A percentile compares a stretch with the other conserved stretches of the same genome.
Conservation (phyloP, 768 basidiomycete species). For the Tylopilus vinaceipallidus region DNA sequence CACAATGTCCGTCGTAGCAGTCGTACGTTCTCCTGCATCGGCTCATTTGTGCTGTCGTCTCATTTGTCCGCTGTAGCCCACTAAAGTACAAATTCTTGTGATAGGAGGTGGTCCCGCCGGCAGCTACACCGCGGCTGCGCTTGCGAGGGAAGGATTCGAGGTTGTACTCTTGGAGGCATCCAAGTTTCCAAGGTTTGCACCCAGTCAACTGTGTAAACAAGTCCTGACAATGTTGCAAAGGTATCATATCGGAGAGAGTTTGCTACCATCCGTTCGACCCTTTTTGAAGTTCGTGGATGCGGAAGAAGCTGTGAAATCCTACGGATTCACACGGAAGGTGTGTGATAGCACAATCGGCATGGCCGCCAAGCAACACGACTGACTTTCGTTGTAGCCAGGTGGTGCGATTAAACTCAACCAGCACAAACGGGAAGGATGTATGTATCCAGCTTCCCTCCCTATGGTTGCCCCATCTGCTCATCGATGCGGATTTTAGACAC, state of each 20-base stretch:
- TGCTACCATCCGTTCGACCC: too few species aligned
- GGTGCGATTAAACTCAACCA: slow-evolving; percentile 9
- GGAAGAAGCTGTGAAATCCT: not conserved
- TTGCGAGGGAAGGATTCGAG: slow-evolving; percentile 7
- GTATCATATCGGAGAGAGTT: too few species aligned
- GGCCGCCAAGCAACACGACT: not conserved
- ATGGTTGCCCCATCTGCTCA: too few species aligned
- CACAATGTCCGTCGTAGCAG: too few species aligned
- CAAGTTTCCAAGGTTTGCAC: too few species aligned
- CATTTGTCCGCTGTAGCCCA: too few species aligned
- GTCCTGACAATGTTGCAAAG: too few species aligned
- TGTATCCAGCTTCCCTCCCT: too few species aligned
- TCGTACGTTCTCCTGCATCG: too few species aligned
- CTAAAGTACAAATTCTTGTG: slow-evolving; percentile 1
- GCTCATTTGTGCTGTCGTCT: too few species aligned
- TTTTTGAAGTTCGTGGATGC: not conserved
- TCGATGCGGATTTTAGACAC: slow-evolving; percentile 1
- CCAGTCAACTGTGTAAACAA: too few species aligned
- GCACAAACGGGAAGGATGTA: slow-evolving; percentile 16
- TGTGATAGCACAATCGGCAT: not conserved
- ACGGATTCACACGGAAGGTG: not conserved
- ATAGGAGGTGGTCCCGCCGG: slow-evolving; percentile 12
- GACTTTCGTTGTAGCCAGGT: not conserved
- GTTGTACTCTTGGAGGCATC: too few species aligned
- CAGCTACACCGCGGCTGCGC: slow-evolving; percentile 4